Evolutionary conservation across 345 rosid species (phyloP).

Genomic region (Schrenkiella parvula): DNA sequence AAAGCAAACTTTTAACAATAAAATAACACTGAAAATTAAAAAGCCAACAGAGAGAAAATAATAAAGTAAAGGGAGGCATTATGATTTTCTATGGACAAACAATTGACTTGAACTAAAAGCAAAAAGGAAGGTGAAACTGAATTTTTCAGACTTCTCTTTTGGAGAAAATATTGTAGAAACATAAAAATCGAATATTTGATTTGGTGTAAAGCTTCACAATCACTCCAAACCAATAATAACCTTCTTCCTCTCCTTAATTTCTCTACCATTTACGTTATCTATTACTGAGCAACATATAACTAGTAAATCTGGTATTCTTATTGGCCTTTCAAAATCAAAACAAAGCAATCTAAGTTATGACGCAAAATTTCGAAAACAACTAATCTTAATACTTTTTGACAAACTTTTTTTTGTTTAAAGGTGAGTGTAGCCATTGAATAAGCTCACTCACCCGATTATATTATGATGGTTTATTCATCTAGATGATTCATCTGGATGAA

Average conservation of each 20-base stretch:
- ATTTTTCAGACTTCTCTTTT: conserved; percentile 9
- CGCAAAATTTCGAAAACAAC: background rate
- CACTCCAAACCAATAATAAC: conserved; percentile 19
- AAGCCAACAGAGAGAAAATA: background rate
- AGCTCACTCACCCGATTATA: no score
- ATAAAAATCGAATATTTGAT: background rate
- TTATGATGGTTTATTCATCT: no score
- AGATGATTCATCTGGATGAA: no score
- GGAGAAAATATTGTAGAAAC: background rate
- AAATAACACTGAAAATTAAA: background rate
- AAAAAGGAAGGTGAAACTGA: conserved; percentile 39
- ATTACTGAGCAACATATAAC: background rate
- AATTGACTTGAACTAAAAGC: conserved; percentile 33
- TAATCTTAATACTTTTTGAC: no score
- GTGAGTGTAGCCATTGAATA: no score
- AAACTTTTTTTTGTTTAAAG: no score
- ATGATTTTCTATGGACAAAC: background rate
- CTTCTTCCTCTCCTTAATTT: conserved; percentile 15
- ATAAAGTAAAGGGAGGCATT: conserved; percentile 1
- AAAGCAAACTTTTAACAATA: conserved; percentile 25
- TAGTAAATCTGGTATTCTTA: background rate
- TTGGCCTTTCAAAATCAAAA: background rate
- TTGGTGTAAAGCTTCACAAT: conserved; percentile 31
- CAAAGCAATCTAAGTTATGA: background rate
- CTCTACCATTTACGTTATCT: conserved; percentile 19